These are phyloP conservation scores for Wickerhamomyces rabaulensis DNA, from an alignment of 805 yeast species.

Conservation along the genomic window DNA sequence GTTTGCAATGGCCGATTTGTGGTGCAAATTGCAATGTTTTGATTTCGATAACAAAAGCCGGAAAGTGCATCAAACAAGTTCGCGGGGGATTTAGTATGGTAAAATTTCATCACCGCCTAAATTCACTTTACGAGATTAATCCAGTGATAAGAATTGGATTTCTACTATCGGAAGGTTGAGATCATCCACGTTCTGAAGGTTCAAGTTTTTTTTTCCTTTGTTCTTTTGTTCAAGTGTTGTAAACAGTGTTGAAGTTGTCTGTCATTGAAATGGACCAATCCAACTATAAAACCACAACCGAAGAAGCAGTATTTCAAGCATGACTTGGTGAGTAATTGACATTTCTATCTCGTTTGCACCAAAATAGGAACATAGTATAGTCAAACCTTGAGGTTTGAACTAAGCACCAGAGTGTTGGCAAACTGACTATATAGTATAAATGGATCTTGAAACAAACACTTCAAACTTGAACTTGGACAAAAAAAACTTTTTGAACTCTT, in stretches of 20 bases:
- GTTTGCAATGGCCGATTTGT: not conserved
- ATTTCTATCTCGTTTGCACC: slow-evolving; percentile 75
- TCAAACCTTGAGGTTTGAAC: slow-evolving; percentile 25
- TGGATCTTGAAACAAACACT: not conserved
- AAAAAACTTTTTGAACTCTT: not conserved
- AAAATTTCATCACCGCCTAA: too few species aligned
- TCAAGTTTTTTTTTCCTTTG: not conserved
- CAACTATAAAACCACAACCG: slow-evolving; percentile 33
- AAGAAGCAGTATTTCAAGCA: slow-evolving; percentile 16
- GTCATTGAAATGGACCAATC: slow-evolving; percentile 69
- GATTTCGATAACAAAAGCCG: not conserved
- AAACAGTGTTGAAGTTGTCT: slow-evolving; percentile 29
- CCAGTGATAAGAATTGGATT: not conserved
- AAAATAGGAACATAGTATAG: slow-evolving; percentile 82
- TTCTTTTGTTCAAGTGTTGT: not conserved
- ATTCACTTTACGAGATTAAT: too few species aligned
- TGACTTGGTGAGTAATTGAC: slow-evolving; percentile 73
- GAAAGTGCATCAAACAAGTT: not conserved
- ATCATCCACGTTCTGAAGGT: not conserved
- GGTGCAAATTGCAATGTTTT: not conserved
- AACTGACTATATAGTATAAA: slow-evolving; percentile 34
- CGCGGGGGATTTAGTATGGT: not conserved
- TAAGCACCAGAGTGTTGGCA: slow-evolving; percentile 93
- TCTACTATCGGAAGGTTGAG: not conserved
- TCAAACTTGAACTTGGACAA: slow-evolving; percentile 1